Evolutionary conservation across 2,329 filamentous ascomycete genomes (phyloP), one percentile per base, ranked within the genome.

Genomic region (Furcasterigmium sp.): DNA sequence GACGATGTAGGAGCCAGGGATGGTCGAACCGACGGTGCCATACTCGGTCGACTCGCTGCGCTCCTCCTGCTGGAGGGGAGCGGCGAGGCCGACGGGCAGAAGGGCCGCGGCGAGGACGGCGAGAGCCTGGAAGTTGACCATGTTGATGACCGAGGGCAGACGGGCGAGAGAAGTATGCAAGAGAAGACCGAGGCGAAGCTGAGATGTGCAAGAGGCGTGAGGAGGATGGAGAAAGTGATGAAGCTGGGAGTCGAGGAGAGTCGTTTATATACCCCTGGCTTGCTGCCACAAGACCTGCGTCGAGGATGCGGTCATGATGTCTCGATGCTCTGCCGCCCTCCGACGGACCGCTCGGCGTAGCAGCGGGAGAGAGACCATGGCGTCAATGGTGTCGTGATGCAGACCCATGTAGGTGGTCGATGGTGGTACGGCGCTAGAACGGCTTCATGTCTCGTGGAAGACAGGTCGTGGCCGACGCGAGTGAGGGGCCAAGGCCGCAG

Each of bases 1-100:
- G 54, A 73, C 55, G 44, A 73, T 73, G 53, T 71, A 73, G 50
- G 64, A 69, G 49, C 59, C 60, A 38, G 63, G 52, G 32, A 67
- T 48, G 29, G 64, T 47, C 41, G 45, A 34, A 28, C 18, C 17
- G 9, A 44, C 40, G 13, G 32, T 44, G 18, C 39, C 39, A n/a
- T 23, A 41, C n/a, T n/a, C 4, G 14, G 17, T 29, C 15, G n/a
- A 35, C 6, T 19, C 13, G 15, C 32, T 26, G 18, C 21, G 18
- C 25, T 39, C 23, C 39, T 47, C 39, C 25, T 41, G 29, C 28
- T 28, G 45, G 18, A 37, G 36, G 17, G 46, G 46, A 26, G 48
- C 46, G 23, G 48, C 48, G 39, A 48, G 23, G 37, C 37, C 28
- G 21, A 44, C 35, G 39, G 39, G 39, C 29, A 36, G 20, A 29